Evolutionary conservation across 2,329 filamentous ascomycete species (phyloP), one percentile per base, ranked within the genome.

Genomic region (Pseudocercospora vitis): DNA sequence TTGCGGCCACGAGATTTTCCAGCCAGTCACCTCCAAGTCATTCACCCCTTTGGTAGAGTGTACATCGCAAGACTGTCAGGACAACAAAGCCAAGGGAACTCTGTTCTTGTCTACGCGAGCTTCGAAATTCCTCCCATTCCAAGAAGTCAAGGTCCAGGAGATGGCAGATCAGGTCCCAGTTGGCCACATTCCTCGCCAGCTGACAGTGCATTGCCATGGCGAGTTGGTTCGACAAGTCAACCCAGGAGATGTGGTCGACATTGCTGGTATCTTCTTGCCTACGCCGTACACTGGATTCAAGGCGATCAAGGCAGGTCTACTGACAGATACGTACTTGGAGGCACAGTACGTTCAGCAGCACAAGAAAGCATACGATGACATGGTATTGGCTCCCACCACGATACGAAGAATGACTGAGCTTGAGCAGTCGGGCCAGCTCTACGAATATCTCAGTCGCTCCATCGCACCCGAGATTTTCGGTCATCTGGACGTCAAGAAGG

Each of bases 131-230:
- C 76, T 96, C 66, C 91, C 94, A 3, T 99, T 99, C 77, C 94
- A 99, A 73, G 94, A 99, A 73, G 85, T 97, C 73, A 97, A 97
- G 76, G 91, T 99, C 52, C 94, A 99, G 73, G 94, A 99, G 71
- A 89, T 97, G 84, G 91, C 94, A n/a, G 94, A 99, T 70, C 94
- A 99, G 72, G 94, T 99, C 0, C 94, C 94, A 6, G 95, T 99
- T 60, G 94, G 94, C 47, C 94, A 99, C 70, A 99, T 99, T 65
- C 94, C 94, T 26, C 84, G 94, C 55, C 90, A 90, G 53, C 76
- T 99, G 58, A 97, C 92, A 0, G 78, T 99, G 18, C 83, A 95
- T 65, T 96, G 91, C 72, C 87, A 95, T 68, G 94, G 94, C 56
- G 88, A 84, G 56, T 80, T 95, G 9, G 90, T 92, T 24, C 82